Conservation (phyloP, 768 basidiomycete species). For the Crucibulum laeve region DNA sequence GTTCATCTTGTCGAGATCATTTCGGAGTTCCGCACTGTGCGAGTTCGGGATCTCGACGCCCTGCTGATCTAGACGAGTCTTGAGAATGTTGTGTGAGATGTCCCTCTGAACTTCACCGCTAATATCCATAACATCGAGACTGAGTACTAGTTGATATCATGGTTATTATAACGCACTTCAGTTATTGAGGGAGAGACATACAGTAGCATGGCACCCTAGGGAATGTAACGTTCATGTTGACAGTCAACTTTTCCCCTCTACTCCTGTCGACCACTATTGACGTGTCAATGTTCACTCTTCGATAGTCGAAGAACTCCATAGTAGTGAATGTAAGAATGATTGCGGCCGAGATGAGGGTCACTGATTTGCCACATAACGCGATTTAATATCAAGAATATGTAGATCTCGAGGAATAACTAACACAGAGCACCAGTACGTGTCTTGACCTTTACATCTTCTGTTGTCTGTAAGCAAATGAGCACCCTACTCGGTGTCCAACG, state of each 20-base stretch:
- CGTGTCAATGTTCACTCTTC: conserved; percentile 80
- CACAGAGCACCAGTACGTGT: conserved; percentile 90
- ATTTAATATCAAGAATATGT: not conserved
- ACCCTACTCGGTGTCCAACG: not conserved
- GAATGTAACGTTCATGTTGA: conserved; percentile 90
- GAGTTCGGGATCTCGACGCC: conserved; percentile 59
- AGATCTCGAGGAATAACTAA: conserved; percentile 35
- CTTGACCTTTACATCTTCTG: conserved; percentile 99
- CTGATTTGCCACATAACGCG: conserved; percentile 33
- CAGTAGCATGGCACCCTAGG: conserved; percentile 96
- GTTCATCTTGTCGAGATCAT: conserved; percentile 82
- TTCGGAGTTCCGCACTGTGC: conserved; percentile 62
- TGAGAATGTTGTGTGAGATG: conserved; percentile 83
- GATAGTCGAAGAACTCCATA: conserved; percentile 96
- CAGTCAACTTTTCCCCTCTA: conserved; percentile 90
- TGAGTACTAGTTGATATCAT: conserved; percentile 61
- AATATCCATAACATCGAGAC: conserved; percentile 97
- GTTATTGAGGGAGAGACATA: conserved; percentile 38
- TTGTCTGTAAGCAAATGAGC: conserved; percentile 57
- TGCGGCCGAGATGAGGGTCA: conserved; percentile 87
- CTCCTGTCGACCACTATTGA: conserved; percentile 93
- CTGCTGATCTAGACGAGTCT: conserved; percentile 64
- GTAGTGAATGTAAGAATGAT: conserved; percentile 90
- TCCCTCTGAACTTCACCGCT: conserved; percentile 93
- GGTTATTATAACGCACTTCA: not conserved